Base-by-base conservation (phyloP, 352 stramenopile species). In the Phytophthora cajani region DNA sequence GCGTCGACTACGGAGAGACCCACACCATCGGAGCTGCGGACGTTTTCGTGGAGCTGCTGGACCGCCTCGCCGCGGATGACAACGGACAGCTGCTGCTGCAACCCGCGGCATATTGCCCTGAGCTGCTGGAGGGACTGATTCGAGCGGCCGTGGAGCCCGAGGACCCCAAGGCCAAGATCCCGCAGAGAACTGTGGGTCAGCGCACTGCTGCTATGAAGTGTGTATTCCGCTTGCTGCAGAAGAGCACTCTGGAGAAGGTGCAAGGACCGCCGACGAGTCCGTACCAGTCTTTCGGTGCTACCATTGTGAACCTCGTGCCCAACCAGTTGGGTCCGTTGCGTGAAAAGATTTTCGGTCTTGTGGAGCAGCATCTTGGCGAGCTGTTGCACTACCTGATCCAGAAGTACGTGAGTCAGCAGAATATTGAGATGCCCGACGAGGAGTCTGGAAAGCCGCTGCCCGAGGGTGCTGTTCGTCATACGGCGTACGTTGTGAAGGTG, bases 61-160 rank as follows among this genome's bases (percentile, higher is more conserved):
- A 98, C 44, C 79, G 90, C 1, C 78, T 98, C 17, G 90, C 91
- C 7, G 86, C 90, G 5, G 92, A 98, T 46, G 88, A 97, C 25
- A 97, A 97, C 57, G 92, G 92, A 51, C 88, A 93, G 59, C 70
- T 98, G 44, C 71, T 98, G 56, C 74, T 98, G 27, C 91, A 97
- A 67, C 92, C 92, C 0, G 77, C 90, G 4, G 89, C 85, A 4
- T 90, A 97, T 67, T 94, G 81, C 53, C 87, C 86, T 0, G 90
- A 98, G 60, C 67, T 97, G 16, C 75, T 97, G 4, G 84, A 95
- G 40, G 85, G 81, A 11, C 71, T 98, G n/a, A 83, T 97, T 61
- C 67, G 64, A n/a, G 82, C 85, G 1, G 84, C 87, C 0, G 83
- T 90, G 14, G 62, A 78, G 27, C 66, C 66, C 9, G 66, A 78